phyloP scores from a whole-genome alignment of 2,329 filamentous ascomycete species.

The Hirsutella rhossiliensis region DNA sequence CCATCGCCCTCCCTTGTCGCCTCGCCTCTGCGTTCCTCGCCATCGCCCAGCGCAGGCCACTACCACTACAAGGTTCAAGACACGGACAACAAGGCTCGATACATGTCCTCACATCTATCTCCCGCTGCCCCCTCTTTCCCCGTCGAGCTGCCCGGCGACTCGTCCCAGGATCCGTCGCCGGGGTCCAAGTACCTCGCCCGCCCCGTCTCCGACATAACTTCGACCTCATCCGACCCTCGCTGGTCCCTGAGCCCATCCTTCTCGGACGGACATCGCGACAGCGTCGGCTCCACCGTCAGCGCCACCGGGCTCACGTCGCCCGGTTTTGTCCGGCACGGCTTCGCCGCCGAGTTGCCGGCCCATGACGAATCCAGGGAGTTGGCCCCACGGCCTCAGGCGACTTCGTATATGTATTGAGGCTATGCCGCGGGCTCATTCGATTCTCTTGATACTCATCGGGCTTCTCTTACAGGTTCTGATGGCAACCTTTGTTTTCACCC shows the following conservation, averaged over 20 bases:
- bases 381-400: too few relatives aligned
- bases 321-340: conserved; percentile 25
- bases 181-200: conserved; percentile 10
- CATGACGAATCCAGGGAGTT: conserved; percentile 32
- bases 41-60: not conserved
- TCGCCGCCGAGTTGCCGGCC: conserved; percentile 30
- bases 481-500: too few relatives aligned
- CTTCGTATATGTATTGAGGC: too few relatives aligned
- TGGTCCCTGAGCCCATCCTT: conserved; percentile 26
- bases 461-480: too few relatives aligned
- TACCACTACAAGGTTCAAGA: not conserved
- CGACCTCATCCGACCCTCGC: conserved; percentile 15
- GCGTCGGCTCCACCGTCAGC: conserved; percentile 14
- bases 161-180: conserved; percentile 25
- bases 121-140: conserved; percentile 5
- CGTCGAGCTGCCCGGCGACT: conserved; percentile 36
- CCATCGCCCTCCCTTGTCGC: conserved; percentile 10
- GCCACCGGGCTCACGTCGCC: conserved; percentile 22
- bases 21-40: not conserved
- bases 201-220: conserved; percentile 9
- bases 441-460: too few relatives aligned
- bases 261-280: conserved; percentile 12
- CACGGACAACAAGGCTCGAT: not conserved
- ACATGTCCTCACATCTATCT: not conserved
- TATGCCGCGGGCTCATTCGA: too few relatives aligned